Conservation (phyloP, 148 eudicot species). For the Nyssa sinensis region DNA sequence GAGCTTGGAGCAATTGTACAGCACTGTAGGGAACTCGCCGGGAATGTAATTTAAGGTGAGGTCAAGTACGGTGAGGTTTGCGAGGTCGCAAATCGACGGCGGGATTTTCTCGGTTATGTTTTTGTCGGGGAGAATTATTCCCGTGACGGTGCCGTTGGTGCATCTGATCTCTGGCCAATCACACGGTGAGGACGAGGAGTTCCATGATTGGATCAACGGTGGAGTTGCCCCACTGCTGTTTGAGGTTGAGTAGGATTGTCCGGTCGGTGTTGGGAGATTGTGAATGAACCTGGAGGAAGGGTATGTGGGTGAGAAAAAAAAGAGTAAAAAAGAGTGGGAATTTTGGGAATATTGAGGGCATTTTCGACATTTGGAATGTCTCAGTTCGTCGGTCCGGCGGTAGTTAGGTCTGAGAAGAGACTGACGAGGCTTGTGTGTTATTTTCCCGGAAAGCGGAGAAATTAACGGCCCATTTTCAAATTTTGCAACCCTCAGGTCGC, state of each 20-base stretch:
- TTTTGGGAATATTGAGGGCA: not conserved
- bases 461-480: not conserved
- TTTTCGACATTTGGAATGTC: not conserved
- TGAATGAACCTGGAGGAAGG: constrained; percentile 63
- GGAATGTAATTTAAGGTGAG: constrained; percentile 42
- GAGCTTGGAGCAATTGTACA: constrained; percentile 54
- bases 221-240: constrained; percentile 52
- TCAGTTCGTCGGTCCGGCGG: not conserved
- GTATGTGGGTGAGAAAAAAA: constrained; percentile 31
- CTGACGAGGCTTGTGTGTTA: no score
- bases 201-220: constrained; percentile 44
- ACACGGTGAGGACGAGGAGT: constrained; percentile 49
- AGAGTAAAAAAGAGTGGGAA: constrained; percentile 14
- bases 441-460: not conserved
- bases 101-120: constrained; percentile 39
- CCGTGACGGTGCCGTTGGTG: constrained; percentile 40
- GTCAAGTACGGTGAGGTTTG: constrained; percentile 39
- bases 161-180: constrained; percentile 62
- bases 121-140: constrained; percentile 16
- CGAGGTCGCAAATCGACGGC: constrained; percentile 51
- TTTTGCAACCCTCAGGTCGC: not conserved
- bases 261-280: constrained; percentile 38
- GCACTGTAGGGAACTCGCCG: constrained; percentile 47
- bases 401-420: no score
- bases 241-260: constrained; percentile 45